Evolutionary conservation across 495 filamentous ascomycete species (phyloP), one percentile per base, ranked within the genome.

Genomic region (Penicillium longicatenatum): DNA sequence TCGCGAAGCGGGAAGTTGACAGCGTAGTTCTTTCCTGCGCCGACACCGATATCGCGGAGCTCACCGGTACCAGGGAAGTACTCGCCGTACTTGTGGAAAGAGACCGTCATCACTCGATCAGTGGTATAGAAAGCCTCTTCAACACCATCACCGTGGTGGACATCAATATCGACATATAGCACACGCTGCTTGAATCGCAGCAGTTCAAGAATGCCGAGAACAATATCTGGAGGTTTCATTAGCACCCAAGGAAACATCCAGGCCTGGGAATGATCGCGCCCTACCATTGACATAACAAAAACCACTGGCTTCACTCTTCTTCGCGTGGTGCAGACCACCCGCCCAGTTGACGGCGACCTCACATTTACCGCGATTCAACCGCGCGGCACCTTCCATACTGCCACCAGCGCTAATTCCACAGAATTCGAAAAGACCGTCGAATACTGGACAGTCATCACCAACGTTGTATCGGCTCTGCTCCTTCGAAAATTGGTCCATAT

Each of bases 321-420:
- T 98, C 29, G 94, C 94, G 70, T 98, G 94, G 75, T 98, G 94
- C 31, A 98, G 84, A 33, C 94, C 94, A 48, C 94, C 94, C 54
- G 93, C 92, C 95, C 95, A 98, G 71, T 97, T 97, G 54, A 98
- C 86, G 19, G 94, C 94, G 60, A 98, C 91, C 68, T 98, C 95
- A 73, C 93, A 97, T 70, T 98, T 97, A 41, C 89, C 87, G 45
- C 93, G 84, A 62, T 97, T 96, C 47, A 98, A 75, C 35, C 95
- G 83, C 6, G 92, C 93, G 22, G 94, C 94, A 45, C 94, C 94
- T 70, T 98, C 95, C 88, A 98, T 96, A 65, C 91, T 96, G 35
- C 94, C 94, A 59, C 94, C 94, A 17, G 95, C 94, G 69, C 92
- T 97, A 65, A 98, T 96, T 8, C 92, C 92, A 68, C 95, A 98